phyloP scores from a whole-genome alignment of 352 stramenopile genomes.

The Blastocystis sp. region DNA sequence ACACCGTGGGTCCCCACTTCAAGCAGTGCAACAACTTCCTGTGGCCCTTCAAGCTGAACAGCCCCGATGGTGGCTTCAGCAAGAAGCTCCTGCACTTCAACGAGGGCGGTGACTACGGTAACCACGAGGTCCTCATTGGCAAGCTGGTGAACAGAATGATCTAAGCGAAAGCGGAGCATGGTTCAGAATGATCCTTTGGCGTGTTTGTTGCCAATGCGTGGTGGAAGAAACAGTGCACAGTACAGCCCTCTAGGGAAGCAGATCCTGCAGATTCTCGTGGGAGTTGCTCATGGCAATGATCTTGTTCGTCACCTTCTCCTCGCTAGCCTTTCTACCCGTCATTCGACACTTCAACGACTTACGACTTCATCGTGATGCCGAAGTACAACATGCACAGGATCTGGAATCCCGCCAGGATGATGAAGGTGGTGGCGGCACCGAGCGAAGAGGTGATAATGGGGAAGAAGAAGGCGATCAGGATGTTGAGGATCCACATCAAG shows the following conservation, averaged over 20 bases:
- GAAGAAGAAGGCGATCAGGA: conserved; percentile 57
- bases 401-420: conserved; percentile 64
- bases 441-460: conserved; percentile 54
- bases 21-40: too few relatives aligned
- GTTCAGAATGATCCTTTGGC: neutral
- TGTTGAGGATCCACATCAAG: conserved; percentile 60
- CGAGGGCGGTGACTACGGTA: conserved; percentile 77
- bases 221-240: neutral
- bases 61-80: too few relatives aligned
- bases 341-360: neutral
- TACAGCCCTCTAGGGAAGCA: conserved; percentile 16
- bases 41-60: too few relatives aligned
- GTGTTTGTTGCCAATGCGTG: neutral
- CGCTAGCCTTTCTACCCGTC: conserved; percentile 7
- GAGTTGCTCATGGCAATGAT: conserved; percentile 24
- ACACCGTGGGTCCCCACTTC: too few relatives aligned
- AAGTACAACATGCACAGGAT: conserved; percentile 66
- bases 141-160: neutral
- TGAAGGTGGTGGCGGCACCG: conserved; percentile 47
- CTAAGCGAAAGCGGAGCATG: neutral
- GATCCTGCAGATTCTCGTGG: conserved; percentile 34
- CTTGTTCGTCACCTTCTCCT: conserved; percentile 15
- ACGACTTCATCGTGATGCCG: conserved; percentile 62
- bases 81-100: too few relatives aligned
- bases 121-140: neutral